Percentiles rank a stretch among this genome's conserved stretches.
Conservation (phyloP, 805 yeast species). For the Wickerhamomyces bisporus region DNA sequence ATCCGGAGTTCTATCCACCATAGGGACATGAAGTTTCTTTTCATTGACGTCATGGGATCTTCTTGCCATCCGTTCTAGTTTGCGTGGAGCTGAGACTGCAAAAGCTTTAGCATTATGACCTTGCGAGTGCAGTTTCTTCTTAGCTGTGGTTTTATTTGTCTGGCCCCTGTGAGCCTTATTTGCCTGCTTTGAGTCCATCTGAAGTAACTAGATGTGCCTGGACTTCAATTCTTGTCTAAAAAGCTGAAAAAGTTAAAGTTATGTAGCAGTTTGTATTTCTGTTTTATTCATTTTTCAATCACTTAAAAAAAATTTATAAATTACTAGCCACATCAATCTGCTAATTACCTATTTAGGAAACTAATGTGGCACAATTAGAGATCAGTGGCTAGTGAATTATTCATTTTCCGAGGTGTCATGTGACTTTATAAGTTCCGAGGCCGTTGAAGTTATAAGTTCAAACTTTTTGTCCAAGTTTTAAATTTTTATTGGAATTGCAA, state of each 20-base stretch:
- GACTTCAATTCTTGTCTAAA: too few species aligned
- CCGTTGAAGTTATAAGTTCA: not conserved
- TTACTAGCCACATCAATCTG: slow-evolving; percentile 1
- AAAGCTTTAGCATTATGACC: slow-evolving; percentile 84
- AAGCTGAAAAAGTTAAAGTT: too few species aligned
- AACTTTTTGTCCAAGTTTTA: slow-evolving; percentile 1
- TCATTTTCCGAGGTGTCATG: not conserved
- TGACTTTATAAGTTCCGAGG: not conserved
- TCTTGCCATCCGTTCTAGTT: slow-evolving; percentile 76
- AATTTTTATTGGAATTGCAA: too few species aligned
- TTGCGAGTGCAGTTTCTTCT: slow-evolving; percentile 82
- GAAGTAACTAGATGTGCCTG: not conserved
- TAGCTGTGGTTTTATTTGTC: slow-evolving; percentile 53
- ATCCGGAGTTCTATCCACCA: slow-evolving; percentile 96
- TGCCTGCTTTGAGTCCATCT: slow-evolving; percentile 45
- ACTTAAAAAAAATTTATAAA: slow-evolving; percentile 4
- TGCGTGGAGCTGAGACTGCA: slow-evolving; percentile 80
- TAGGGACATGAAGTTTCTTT: slow-evolving; percentile 87
- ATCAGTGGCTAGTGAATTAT: slow-evolving; percentile 1
- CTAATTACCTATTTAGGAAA: not conserved
- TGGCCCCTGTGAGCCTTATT: slow-evolving; percentile 81
- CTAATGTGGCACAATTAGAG: not conserved
- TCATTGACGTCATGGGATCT: slow-evolving; percentile 81
- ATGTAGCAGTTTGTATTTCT: too few species aligned
- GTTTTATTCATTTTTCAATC: too few species aligned